Evolutionary conservation across 1,139 yeast genomes (phyloP), one percentile per base, ranked within the genome.

Genomic region (Blastobotrys persicus): DNA sequence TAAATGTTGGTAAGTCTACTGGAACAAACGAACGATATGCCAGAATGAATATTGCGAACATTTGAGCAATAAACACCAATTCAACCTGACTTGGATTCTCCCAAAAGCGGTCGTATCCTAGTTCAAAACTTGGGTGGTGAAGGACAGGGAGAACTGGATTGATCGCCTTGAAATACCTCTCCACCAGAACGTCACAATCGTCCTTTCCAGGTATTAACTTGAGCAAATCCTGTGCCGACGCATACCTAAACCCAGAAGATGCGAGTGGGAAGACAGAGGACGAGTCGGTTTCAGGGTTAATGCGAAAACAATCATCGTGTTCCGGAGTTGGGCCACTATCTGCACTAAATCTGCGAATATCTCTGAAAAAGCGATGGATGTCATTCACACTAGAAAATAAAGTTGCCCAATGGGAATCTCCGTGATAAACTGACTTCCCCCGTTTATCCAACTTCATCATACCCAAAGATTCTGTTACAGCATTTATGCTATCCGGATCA

Each of bases 331-430:
- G 9, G 13, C 28, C 41, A 37, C 19, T 17, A 45, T 53, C 18
- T 48, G 41, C 32, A 46, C 45, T 18, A 39, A 35, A 17, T 28
- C 6, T 37, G 28, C 53, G 47, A 9, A 63, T 45, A 38, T 48
- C 49, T 19, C 50, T 51, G 44, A 64, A 59, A n/a, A 64, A 52
- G 20, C 59, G 59, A 32, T 63, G 66, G 26, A 64, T 61, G 42
- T 64, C 69, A 3, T 55, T 56, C 18, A 67, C 57, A 44, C 67
- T 69, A 39, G 62, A 58, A 32, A 67, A 56, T 44, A 66, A 48
- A 26, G 63, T 59, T 2, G 65, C 67, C 71, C 71, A 67, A 49
- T 67, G 69, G 7, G 68, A 65, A 43, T 64, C 69, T 5, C 71
- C 71, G 41, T 67, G 70, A 48, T 67, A 67, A 9, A 67, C 55